Evolutionary conservation across 2,329 filamentous ascomycete genomes (phyloP), one percentile per base, ranked within the genome.

Genomic region (Colletotrichum sp.): DNA sequence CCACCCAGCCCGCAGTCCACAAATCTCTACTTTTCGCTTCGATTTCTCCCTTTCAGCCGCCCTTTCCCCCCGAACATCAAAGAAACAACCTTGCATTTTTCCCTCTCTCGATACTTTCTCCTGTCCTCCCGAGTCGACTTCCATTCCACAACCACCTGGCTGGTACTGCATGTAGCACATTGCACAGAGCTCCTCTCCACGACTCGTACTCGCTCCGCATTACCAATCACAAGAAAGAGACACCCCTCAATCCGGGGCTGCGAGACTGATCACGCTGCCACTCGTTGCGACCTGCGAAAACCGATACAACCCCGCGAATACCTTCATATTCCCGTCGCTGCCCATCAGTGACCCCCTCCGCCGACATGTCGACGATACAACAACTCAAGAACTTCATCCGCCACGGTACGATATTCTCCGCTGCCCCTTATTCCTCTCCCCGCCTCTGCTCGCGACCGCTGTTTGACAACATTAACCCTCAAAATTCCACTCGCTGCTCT

Each of bases 371-470:
- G 82, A 92, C 91, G 79, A 98, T 98, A 88, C 96, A 98, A 88
- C 97, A 97, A 84, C 92, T 98, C 82, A 98, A 99, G 88, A 98
- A 98, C 87, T 98, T 99, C 87, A 97, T 99, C 87, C 95, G 96
- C 80, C 96, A 98, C 89, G 96, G 91, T 93, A 87, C 72, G 88
- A 82, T 49, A 72, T 16, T 39, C n/a, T n/a, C 49, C 44, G 32
- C 71, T 69, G 8, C 63, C 49, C 36, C 57, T 63, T n/a, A 24
- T 32, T 21, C 9, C 10, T 32, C 34, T 16, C 63, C 65, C 21
- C 39, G 15, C 57, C 26, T 26, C 36, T 10, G 36, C 39, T 24
- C 24, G 28, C 52, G 24, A 55, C 21, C 44, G 28, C 24, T 34
- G 16, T 15, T 69, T 34, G 39, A 32, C 32, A 8, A n/a, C 7